Conservation (phyloP, 1,139 yeast species). For the Petasospora fabianii region DNA sequence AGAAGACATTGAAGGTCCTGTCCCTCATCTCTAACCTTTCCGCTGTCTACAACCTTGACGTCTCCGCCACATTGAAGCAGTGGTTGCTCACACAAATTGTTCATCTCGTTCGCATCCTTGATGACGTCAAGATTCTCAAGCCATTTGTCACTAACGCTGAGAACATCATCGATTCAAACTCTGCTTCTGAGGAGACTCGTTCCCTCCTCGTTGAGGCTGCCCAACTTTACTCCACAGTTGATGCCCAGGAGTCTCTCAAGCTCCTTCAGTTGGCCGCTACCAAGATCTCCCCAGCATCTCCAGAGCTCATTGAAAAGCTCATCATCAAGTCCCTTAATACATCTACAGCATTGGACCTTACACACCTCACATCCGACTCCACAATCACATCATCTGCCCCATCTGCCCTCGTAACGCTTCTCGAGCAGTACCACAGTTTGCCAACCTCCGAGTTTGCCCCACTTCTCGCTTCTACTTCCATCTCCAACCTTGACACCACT, state of each 20-base stretch:
- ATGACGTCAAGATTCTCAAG: conserved; percentile 15
- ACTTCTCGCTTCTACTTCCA: conserved; percentile 4
- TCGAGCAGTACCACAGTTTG: conserved; percentile 18
- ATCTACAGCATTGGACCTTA: conserved; percentile 16
- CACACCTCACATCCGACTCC: conserved; percentile 10
- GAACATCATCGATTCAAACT: conserved; percentile 1
- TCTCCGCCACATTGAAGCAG: conserved; percentile 7
- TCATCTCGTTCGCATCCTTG: conserved; percentile 16
- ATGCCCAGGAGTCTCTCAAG: conserved; percentile 12
- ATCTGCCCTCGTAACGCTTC: conserved; percentile 12
- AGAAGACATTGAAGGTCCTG: conserved; percentile 16
- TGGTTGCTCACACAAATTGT: conserved; percentile 13
- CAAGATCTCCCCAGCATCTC: conserved; percentile 12
- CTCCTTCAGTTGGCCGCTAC: conserved; percentile 15
- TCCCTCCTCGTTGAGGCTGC: conserved; percentile 12
- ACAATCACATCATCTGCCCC: conserved; percentile 9
- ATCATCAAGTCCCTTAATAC: conserved; percentile 20
- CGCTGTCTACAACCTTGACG: conserved; percentile 18
- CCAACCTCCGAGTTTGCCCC: conserved; percentile 17
- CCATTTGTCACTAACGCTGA: conserved; percentile 15
- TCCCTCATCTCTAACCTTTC: conserved; percentile 18
- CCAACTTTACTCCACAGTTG: conserved; percentile 9
- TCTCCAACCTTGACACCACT: conserved; percentile 10
- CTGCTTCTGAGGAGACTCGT: conserved; percentile 12
- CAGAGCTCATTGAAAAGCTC: conserved; percentile 11